These are phyloP conservation scores for Phoma herbarum DNA, from an alignment of 2,329 filamentous ascomycete genomes.

Conservation along the genomic window DNA sequence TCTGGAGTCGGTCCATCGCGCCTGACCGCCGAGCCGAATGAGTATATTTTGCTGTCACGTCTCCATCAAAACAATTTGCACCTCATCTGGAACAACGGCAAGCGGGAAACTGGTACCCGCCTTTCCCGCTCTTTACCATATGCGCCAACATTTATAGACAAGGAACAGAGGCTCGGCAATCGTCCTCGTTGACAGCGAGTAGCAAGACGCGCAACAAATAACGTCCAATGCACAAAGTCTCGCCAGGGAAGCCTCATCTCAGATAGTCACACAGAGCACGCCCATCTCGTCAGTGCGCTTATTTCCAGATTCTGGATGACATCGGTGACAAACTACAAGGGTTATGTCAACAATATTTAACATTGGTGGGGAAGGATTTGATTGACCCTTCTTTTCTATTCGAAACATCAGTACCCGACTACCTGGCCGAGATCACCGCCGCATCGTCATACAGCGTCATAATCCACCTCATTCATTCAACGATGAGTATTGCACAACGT, in stretches of 20 bases:
- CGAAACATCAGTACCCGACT: constrained; percentile 11
- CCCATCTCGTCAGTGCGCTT: neutral
- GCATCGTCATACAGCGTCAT: constrained; percentile 1
- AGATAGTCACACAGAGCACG: neutral
- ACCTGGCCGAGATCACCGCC: constrained; percentile 9
- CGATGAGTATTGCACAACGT: neutral
- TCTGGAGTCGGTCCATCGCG: neutral
- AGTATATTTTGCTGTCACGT: neutral
- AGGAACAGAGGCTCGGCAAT: neutral
- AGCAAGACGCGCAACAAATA: constrained; percentile 8
- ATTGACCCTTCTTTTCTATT: constrained; percentile 12
- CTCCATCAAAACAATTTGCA: constrained; percentile 2
- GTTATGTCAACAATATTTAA: neutral
- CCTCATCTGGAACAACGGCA: constrained; percentile 7
- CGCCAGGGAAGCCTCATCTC: neutral
- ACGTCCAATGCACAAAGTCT: constrained; percentile 5
- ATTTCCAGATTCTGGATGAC: constrained; percentile 1
- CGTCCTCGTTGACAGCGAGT: neutral
- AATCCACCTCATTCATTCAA: neutral
- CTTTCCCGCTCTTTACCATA: neutral
- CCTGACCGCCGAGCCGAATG: neutral
- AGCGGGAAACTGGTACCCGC: neutral
- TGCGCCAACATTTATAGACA: neutral
- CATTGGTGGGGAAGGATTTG: neutral
- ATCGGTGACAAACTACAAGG: neutral